Base-by-base conservation (phyloP, 441 rosid species). In the Eruca vesicaria region DNA sequence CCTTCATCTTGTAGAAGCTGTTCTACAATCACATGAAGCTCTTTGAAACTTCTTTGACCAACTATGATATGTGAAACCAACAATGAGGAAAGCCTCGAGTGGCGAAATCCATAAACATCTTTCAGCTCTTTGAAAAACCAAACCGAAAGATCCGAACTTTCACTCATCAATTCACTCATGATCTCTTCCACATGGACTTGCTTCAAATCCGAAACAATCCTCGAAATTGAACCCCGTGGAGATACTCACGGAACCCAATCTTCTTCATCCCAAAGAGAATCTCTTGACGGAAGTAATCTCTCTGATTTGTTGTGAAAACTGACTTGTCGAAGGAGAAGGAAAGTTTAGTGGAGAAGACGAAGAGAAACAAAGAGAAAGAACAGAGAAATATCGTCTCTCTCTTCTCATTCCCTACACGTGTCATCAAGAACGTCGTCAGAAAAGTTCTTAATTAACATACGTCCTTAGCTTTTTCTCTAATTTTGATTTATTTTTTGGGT, bases 1-100 rank as follows among this genome's bases (percentile, higher is more conserved):
- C 98, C 98, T 90, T 89, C 87, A 35, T 78, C 85, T 69, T 68
- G 81, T 61, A 90, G 77, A 72, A 88, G 69, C 63, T 84, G 84
- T 64, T 78, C 84, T 20, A 90, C 29, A 79, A 83, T 66, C 48
- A 68, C 61, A 10, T 84, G 84, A 76, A 90, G 71, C 80, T 85
- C 92, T 38, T 72, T 53, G 14, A 89, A 86, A 48, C 87, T 80
- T 76, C 84, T 69, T 66, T 82, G 82, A 20, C 43, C 59, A 0
- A 89, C 93, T 72, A 86, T 82, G 60, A 82, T 68, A 78, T 89
- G 93, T 1, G 89, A 81, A 77, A 89, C 80, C 63, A 82, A 66
- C 62, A 93, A 71, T 72, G 77, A 72, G 2, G 92, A 88, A 26
- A 79, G 64, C 26, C 65, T 77, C 7, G 95, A 89, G 72, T 88